Conservation (phyloP, 805 yeast species). For the Ogataea sp. region DNA sequence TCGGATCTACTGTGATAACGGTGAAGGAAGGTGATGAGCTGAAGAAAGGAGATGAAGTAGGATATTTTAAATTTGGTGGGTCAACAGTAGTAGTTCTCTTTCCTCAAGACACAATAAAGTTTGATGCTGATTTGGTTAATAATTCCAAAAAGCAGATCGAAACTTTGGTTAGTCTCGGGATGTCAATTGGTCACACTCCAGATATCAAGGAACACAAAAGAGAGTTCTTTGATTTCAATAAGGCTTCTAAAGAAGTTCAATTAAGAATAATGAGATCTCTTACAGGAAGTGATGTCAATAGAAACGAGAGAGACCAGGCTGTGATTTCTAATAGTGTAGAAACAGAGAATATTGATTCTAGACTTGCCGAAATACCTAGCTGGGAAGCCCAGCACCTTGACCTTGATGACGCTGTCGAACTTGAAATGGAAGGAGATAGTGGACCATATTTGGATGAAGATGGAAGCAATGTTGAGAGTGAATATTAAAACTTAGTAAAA, state of each 20-base stretch:
- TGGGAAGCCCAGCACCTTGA: slow-evolving; percentile 24
- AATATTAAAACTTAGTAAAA: too few relatives aligned
- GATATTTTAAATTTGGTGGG: slow-evolving; percentile 95
- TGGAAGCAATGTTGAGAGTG: not conserved
- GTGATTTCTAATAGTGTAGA: not conserved
- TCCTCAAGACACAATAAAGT: slow-evolving; percentile 37
- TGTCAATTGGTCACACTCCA: slow-evolving; percentile 77
- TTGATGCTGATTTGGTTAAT: slow-evolving; percentile 65
- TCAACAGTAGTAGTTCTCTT: slow-evolving; percentile 72
- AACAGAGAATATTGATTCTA: not conserved
- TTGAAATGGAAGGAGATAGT: slow-evolving; percentile 12
- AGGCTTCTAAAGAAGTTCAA: slow-evolving; percentile 38
- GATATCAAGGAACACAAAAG: slow-evolving; percentile 35
- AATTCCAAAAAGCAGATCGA: slow-evolving; percentile 70
- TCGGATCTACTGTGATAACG: slow-evolving; percentile 77
- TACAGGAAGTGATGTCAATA: slow-evolving; percentile 39
- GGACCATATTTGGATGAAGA: not conserved
- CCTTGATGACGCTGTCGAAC: slow-evolving; percentile 17
- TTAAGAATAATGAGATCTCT: slow-evolving; percentile 46
- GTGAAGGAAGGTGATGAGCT: slow-evolving; percentile 52
- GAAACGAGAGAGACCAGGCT: not conserved
- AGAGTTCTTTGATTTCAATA: slow-evolving; percentile 34
- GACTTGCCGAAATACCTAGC: slow-evolving; percentile 3
- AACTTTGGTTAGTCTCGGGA: slow-evolving; percentile 82
- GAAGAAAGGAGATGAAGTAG: slow-evolving; percentile 73